phyloP scores from a whole-genome alignment of 345 rosid species.

The Eucalyptus albens region DNA sequence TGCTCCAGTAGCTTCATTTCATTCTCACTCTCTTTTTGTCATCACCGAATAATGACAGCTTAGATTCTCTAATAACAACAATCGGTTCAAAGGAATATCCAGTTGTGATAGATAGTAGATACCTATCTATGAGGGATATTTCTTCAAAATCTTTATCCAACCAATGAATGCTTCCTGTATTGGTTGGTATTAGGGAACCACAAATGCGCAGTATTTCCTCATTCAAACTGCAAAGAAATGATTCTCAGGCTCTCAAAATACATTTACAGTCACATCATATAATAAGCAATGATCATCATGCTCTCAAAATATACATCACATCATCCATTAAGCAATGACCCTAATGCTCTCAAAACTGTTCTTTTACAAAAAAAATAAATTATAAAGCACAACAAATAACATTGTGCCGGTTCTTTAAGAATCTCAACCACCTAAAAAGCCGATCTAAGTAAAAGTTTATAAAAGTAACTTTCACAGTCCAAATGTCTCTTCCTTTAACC shows the following conservation, averaged over 20 bases:
- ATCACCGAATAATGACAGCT: too few relatives aligned
- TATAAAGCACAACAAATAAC: background rate
- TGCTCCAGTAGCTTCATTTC: too few relatives aligned
- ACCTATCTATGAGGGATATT: conserved; percentile 21
- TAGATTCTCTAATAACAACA: background rate
- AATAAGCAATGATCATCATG: background rate
- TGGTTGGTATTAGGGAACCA: conserved; percentile 42
- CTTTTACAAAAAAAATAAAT: background rate
- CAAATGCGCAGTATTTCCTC: conserved; percentile 58
- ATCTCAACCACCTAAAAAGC: background rate
- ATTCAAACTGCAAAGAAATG: conserved; percentile 40
- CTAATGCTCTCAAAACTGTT: background rate
- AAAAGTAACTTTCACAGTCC: background rate
- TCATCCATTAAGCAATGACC: too few relatives aligned
- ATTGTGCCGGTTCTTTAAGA: background rate
- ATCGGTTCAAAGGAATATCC: background rate
- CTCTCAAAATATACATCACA: too few relatives aligned
- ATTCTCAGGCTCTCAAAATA: background rate
- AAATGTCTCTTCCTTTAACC: background rate
- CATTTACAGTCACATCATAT: background rate
- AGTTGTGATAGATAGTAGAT: background rate
- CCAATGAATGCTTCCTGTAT: too few relatives aligned
- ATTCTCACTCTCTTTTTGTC: too few relatives aligned
- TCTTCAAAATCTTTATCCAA: background rate
- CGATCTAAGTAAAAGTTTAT: background rate